Conservation (phyloP, 1,284 basidiomycete genomes). For the Trichosporon inkin region DNA sequence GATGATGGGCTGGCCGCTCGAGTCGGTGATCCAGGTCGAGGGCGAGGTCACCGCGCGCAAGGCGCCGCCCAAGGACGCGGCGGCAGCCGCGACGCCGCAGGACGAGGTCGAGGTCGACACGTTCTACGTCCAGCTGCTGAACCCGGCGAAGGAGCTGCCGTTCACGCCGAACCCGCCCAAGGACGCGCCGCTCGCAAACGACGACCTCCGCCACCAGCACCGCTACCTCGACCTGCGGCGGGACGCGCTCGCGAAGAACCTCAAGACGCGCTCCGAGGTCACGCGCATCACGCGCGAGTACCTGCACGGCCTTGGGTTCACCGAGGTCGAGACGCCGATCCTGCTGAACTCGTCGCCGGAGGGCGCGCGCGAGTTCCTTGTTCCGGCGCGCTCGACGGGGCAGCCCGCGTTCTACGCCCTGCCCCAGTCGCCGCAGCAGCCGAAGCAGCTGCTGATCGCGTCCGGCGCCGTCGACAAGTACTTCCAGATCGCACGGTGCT, state of each 20-base stretch:
- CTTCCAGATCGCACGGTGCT: slow-evolving; percentile 89
- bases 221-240: slow-evolving; percentile 86
- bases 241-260: slow-evolving; percentile 65
- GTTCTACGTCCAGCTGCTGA: slow-evolving; percentile 66
- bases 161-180: slow-evolving; percentile 76
- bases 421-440: slow-evolving; percentile 91
- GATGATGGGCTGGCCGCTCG: slow-evolving; percentile 64
- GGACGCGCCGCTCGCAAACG: slow-evolving; percentile 65
- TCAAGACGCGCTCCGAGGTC: slow-evolving; percentile 73
- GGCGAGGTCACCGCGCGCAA: slow-evolving; percentile 67
- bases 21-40: slow-evolving; percentile 69
- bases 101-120: slow-evolving; percentile 78
- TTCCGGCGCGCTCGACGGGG: slow-evolving; percentile 65
- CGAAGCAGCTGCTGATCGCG: slow-evolving; percentile 87
- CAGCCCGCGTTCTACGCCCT: slow-evolving; percentile 76
- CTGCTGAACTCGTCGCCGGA: slow-evolving; percentile 90
- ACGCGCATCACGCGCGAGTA: slow-evolving; percentile 69
- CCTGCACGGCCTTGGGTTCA: slow-evolving; percentile 72
- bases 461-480: slow-evolving; percentile 87
- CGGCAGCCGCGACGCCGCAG: slow-evolving; percentile 48
- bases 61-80: slow-evolving; percentile 23
- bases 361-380: slow-evolving; percentile 89
- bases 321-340: slow-evolving; percentile 89
- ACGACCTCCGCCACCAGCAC: slow-evolving; percentile 76
- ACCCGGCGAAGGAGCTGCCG: slow-evolving; percentile 69